Evolutionary conservation across 2,329 filamentous ascomycete species (phyloP), one percentile per base, ranked within the genome.

Genomic region (Colletotrichum lini): DNA sequence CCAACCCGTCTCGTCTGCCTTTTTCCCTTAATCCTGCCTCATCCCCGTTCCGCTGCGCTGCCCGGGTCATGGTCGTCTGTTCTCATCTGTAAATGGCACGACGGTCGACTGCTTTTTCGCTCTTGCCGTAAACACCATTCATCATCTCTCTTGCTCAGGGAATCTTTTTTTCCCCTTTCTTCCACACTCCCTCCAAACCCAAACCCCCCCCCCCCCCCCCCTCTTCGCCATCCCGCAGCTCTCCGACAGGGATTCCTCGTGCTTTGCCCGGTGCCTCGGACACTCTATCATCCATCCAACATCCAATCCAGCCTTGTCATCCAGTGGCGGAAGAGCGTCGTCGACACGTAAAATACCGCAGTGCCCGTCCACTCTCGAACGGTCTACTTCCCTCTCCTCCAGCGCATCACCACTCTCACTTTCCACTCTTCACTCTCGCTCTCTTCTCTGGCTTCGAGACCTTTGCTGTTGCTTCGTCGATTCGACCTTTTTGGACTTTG

Each of bases 21-120:
- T 53, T 18, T 63, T 23, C 60, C 35, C 49, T 42, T 53, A 44
- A 44, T 63, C 16, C 47, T 44, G 21, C 60, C 35, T 50, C 38
- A 18, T 13, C 35, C 47, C 67, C 45, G 50, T 58, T 71, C 64
- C 45, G 47, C n/a, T 61, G 40, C 52, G 47, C n/a, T 61, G 40
- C 58, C 68, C 26, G 30, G 44, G 58, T 18, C 45, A 18, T 61
- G 30, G 68, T 71, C 58, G 52, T 58, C 58, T 68, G 44, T 68
- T 71, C 68, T 68, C 58, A 21, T 71, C 65, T 68, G 58, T 45
- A 62, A 62, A 63, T 71, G 68, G 58, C 68, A 45, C 58, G 68
- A 71, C 64, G 50, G n/a, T 50, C 58, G 58, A 50, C 58, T 61
- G 26, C 58, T 61, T 61, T 30, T 9, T 57, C 35, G 35, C 35